These are phyloP conservation scores for Vigna radiata DNA, from an alignment of 306 rosid genomes.

Conservation along the genomic window DNA sequence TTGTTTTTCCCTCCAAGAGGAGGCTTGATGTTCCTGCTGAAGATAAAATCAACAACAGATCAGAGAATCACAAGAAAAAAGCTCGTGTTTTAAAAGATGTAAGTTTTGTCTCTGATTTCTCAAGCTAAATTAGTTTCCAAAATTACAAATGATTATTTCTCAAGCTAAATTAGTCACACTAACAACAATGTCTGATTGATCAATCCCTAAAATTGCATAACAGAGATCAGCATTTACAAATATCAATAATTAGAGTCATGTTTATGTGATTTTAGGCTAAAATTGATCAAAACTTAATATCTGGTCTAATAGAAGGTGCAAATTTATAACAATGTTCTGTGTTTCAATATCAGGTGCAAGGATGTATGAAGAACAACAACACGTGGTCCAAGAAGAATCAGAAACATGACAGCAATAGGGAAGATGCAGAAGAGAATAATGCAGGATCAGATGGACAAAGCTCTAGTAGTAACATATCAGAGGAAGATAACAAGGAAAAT, in stretches of 20 bases:
- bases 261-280: not conserved
- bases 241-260: not conserved
- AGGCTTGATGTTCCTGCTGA: slow-evolving; percentile 48
- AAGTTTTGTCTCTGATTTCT: slow-evolving; percentile 43
- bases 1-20: slow-evolving; percentile 50
- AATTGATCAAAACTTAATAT: not conserved
- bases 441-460: slow-evolving; percentile 58
- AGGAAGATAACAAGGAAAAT: slow-evolving; percentile 72
- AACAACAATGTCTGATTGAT: no score
- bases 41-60: slow-evolving; percentile 40
- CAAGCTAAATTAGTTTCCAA: not conserved
- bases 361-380: slow-evolving; percentile 56
- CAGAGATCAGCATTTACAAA: no score
- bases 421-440: slow-evolving; percentile 57
- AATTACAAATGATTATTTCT: not conserved
- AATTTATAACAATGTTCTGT: slow-evolving; percentile 28
- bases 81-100: slow-evolving; percentile 57
- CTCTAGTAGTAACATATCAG: slow-evolving; percentile 64
- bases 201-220: no score
- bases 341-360: slow-evolving; percentile 55
- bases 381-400: slow-evolving; percentile 51
- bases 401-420: slow-evolving; percentile 47
- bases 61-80: slow-evolving; percentile 61
- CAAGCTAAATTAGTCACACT: not conserved
- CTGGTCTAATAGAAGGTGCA: not conserved